Evolutionary conservation across 305 asterid genomes (phyloP).

Genomic region (Rubia peregrina): DNA sequence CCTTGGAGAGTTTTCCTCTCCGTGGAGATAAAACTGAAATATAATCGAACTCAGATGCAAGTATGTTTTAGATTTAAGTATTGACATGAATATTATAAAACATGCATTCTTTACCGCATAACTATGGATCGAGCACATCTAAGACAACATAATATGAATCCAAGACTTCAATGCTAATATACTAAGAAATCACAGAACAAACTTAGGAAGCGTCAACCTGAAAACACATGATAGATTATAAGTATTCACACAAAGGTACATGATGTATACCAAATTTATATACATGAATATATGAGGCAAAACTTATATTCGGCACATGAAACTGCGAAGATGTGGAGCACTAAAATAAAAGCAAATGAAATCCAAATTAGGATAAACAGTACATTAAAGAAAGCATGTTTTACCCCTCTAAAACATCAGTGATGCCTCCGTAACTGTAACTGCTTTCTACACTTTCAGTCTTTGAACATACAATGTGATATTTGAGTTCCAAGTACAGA

Average conservation of each 20-base stretch:
- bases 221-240: slow-evolving; percentile 17
- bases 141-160: slow-evolving; percentile 34
- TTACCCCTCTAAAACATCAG: slow-evolving; percentile 75
- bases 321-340: slow-evolving; percentile 17
- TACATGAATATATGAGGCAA: neutral
- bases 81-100: neutral
- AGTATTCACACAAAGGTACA: neutral
- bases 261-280: neutral
- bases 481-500: slow-evolving; percentile 26
- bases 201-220: slow-evolving; percentile 68
- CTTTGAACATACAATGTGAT: slow-evolving; percentile 40
- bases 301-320: slow-evolving; percentile 14
- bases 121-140: slow-evolving; percentile 40
- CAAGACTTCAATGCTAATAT: slow-evolving; percentile 46
- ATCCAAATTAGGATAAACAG: slow-evolving; percentile 4
- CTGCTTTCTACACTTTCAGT: slow-evolving; percentile 42
- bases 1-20: slow-evolving; percentile 56
- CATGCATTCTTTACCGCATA: slow-evolving; percentile 37
- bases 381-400: slow-evolving; percentile 16
- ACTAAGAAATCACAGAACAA: slow-evolving; percentile 46
- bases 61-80: neutral
- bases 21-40: slow-evolving; percentile 43
- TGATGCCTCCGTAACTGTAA: slow-evolving; percentile 42
- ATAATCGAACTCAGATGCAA: slow-evolving; percentile 9
- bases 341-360: neutral